Evolutionary conservation across 2,329 filamentous ascomycete genomes (phyloP), one percentile per base, ranked within the genome.

Genomic region (Aphanoascus verrucosus): DNA sequence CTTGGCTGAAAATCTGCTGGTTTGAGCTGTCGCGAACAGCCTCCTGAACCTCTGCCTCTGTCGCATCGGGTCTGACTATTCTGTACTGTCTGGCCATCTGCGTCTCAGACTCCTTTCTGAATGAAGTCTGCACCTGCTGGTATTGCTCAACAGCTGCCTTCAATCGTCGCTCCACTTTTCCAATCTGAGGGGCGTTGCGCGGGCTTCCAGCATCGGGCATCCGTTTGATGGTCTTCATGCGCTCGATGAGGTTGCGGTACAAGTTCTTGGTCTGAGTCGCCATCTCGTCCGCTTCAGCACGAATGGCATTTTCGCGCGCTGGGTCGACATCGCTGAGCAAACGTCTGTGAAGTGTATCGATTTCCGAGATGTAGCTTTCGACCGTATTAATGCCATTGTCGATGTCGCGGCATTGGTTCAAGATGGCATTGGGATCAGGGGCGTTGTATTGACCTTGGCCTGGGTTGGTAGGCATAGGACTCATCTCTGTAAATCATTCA

Each of bases 21-120:
- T 73, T 72, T 12, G 73, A 77, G 61, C 79, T 77, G 62, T 88
- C 82, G 63, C 91, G 82, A 0, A 90, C 85, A 14, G 87, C 88
- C 54, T 84, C 80, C 55, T 79, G 78, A 28, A 96, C 81, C 68
- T 97, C 89, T 42, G 78, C 75, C 52, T 93, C 86, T 28, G 81
- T 79, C 2, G 88, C 88, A 55, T 94, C 83, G 19, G 89, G 87
- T 59, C 83, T 80, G 53, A 93, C 90, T 66, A 97, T 96, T 55
- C 86, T 81, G 72, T 94, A 95, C 68, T 96, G 89, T 53, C 93
- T 81, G 60, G 83, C 85, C 73, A 94, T 86, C 70, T 94, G 88
- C 48, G 88, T 85, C 67, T 87, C 80, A 32, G 88, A 82, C 61
- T 85, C 83, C 70, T 86, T 85, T 65, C 85, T 81, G 77, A 90